Evolutionary conservation across 164 flowering plant genomes (phyloP).

Genomic region (Vitis vinifera): DNA sequence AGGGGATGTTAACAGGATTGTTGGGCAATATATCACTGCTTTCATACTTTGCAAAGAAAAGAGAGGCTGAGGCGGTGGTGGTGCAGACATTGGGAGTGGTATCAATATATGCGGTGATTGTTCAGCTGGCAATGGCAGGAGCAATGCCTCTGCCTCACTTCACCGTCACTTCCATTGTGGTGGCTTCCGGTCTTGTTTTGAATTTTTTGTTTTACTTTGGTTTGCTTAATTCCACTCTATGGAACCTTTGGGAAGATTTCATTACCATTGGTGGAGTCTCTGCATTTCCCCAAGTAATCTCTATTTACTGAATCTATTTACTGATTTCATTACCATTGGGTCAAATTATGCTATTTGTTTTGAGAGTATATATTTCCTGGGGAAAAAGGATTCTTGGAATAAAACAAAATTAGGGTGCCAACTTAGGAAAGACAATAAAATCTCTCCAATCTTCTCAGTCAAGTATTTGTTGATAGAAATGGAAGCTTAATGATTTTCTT

Average conservation of each 20-base stretch:
- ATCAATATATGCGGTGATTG: constrained; percentile 58
- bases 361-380: too few species aligned
- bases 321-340: too few species aligned
- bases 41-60: constrained; percentile 88
- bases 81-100: constrained; percentile 89
- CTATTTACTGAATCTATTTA: not conserved
- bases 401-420: too few species aligned
- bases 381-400: too few species aligned
- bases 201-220: constrained; percentile 75
- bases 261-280: constrained; percentile 83
- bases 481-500: too few species aligned
- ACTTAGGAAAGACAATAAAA: too few species aligned
- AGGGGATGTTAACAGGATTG: constrained; percentile 92
- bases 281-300: constrained; percentile 82
- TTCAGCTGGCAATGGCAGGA: constrained; percentile 79
- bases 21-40: constrained; percentile 87
- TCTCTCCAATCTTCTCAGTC: too few species aligned
- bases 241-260: constrained; percentile 92
- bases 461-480: too few species aligned
- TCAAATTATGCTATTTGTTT: too few species aligned
- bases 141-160: constrained; percentile 84
- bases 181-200: constrained; percentile 60
- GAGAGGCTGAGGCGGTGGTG: constrained; percentile 74
- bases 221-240: constrained; percentile 46
- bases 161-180: constrained; percentile 55